Evolutionary conservation across 2,329 filamentous ascomycete genomes (phyloP), one percentile per base, ranked within the genome.

Genomic region (Talaromyces funiculosus): DNA sequence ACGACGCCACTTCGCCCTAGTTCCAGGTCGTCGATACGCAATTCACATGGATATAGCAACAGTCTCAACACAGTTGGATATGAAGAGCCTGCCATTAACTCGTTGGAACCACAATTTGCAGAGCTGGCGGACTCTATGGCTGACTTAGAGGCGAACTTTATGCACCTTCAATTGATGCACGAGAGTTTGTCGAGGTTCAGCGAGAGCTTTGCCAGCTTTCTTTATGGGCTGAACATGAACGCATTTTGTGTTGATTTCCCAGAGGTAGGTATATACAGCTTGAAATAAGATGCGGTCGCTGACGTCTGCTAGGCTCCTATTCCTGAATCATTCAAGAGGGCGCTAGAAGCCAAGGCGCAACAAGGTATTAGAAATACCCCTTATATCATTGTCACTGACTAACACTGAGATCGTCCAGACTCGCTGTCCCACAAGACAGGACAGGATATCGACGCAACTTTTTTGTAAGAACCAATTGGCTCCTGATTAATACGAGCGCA

Each of bases 191-290:
- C 90, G 24, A 86, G 94, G 26, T 99, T 99, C 76, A 93, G 88
- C 75, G 94, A 99, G 81, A 95, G 90, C 71, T 99, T 99, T 75
- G 92, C 92, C 1, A 91, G 89, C 67, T 97, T 99, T 69, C 78
- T 99, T 49, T 99, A 97, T 69, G 94, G 94, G 1, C 75, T 99
- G 72, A 97, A 97, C 72, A 97, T 99, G 92, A 97, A 97, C 75
- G 94, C 94, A 1, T 99, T 97, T 73, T 97, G 93, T 73, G 92
- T 97, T 33, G 94, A 99, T 74, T 99, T 97, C 66, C 90, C 92
- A 0, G 94, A 99, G 85, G 92, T 92, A 99, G 84, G 91, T 91
- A 77, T 57, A 64, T 2, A 9, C 18, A 31, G 24, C 22, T 43
- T n/a, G 12, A 14, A 10, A 29, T 9, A 35, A 29, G 26, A 26